Conservation (phyloP, 2,329 filamentous ascomycete species). For the Diaporthe sp. region DNA sequence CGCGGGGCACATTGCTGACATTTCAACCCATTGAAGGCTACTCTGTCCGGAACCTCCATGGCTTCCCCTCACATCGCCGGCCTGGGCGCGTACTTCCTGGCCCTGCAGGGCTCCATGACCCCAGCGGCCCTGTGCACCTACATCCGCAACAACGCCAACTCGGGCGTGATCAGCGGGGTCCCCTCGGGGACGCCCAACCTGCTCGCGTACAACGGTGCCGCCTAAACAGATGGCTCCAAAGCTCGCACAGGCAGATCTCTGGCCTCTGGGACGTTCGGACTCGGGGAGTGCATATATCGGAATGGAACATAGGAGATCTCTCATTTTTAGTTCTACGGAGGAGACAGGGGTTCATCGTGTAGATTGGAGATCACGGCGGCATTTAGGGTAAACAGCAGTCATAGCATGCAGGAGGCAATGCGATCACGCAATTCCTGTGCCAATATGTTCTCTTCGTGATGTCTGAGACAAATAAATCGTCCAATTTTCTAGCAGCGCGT, state of each 20-base stretch:
- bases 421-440: not conserved
- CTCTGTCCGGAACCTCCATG: slow-evolving; percentile 72
- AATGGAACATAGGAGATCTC: not conserved
- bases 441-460: not conserved
- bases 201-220: slow-evolving; percentile 43
- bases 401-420: not conserved
- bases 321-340: not conserved
- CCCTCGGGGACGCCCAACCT: slow-evolving; percentile 42
- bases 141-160: slow-evolving; percentile 55
- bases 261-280: not conserved
- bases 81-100: slow-evolving; percentile 65
- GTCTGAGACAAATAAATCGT: no score
- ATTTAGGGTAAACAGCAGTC: not conserved
- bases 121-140: slow-evolving; percentile 57
- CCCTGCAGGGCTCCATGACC: slow-evolving; percentile 42
- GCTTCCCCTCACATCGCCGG: slow-evolving; percentile 72
- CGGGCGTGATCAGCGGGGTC: slow-evolving; percentile 36
- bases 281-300: not conserved
- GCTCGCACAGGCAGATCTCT: not conserved
- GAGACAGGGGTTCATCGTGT: not conserved
- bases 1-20: not conserved
- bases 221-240: not conserved
- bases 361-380: not conserved
- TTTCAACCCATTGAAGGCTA: slow-evolving; percentile 35
- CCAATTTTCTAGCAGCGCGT: not conserved